Conservation (phyloP, 495 filamentous ascomycete genomes). For the Aspergillus kassunensis region DNA sequence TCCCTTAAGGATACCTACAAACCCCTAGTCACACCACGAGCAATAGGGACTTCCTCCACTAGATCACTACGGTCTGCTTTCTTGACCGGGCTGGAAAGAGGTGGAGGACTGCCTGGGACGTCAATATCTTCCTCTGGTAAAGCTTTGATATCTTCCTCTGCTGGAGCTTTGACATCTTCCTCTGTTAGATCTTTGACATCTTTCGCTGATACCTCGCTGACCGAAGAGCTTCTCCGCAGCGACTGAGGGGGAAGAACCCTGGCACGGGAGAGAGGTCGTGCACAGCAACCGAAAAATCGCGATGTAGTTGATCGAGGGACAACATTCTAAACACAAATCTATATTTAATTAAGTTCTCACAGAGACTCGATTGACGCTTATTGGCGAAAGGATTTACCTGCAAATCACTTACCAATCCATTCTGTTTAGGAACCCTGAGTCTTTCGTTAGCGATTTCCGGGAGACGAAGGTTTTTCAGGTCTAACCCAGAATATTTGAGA, state of each 20-base stretch:
- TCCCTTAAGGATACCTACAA: neutral
- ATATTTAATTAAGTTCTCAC: neutral
- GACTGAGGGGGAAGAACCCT: neutral
- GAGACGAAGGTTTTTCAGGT: no score
- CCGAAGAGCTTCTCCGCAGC: neutral
- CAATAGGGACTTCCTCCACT: no score
- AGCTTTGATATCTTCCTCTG: neutral
- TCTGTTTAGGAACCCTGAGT: neutral
- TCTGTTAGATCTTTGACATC: no score
- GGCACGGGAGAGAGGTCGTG: neutral
- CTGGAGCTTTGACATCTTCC: neutral
- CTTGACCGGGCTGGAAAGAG: neutral
- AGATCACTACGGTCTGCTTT: no score
- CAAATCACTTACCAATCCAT: neutral
- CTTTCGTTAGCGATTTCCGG: neutral
- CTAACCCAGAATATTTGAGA: constrained; percentile 9
- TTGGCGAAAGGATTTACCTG: neutral
- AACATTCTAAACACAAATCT: neutral
- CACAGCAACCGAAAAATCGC: neutral
- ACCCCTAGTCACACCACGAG: no score
- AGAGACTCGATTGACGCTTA: neutral
- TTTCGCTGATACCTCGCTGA: neutral
- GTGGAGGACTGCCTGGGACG: neutral
- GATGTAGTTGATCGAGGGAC: constrained; percentile 1
- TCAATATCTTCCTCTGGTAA: neutral